Evolutionary conservation across 164 flowering plant genomes (phyloP).

Genomic region (Buxus sempervirens): DNA sequence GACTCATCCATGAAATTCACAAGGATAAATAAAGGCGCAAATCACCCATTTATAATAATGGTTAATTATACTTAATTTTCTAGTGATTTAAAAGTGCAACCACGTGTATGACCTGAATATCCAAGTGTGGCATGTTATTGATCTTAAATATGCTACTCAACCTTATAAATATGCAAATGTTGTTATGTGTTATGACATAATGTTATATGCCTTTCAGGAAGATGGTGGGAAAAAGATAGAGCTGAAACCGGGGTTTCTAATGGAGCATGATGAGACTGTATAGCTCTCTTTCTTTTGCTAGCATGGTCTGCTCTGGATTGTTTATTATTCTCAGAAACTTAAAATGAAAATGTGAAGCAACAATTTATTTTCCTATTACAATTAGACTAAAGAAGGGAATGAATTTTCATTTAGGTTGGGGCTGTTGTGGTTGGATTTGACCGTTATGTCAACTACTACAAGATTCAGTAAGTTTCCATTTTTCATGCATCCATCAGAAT

Average conservation of each 20-base stretch:
- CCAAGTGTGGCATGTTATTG: neutral
- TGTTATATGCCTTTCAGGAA: slow-evolving; percentile 41
- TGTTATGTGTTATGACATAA: neutral
- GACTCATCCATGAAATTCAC: too few species aligned
- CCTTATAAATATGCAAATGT: neutral
- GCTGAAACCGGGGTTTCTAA: slow-evolving; percentile 88
- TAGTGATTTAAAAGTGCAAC: too few species aligned
- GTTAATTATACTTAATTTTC: too few species aligned
- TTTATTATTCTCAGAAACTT: neutral
- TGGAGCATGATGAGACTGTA: slow-evolving; percentile 94
- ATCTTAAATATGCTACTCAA: neutral
- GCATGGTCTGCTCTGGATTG: slow-evolving; percentile 3
- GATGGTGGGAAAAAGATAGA: slow-evolving; percentile 93
- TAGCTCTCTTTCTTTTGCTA: slow-evolving; percentile 11
- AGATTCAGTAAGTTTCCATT: slow-evolving; percentile 74
- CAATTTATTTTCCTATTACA: neutral
- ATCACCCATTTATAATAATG: too few species aligned
- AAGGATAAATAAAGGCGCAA: too few species aligned
- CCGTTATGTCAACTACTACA: slow-evolving; percentile 94
- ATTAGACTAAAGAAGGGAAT: slow-evolving; percentile 14
- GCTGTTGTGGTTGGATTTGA: slow-evolving; percentile 99
- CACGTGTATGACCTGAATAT: too few species aligned
- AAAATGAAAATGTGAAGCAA: neutral
- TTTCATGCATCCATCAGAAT: neutral
- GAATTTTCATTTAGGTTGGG: slow-evolving; percentile 61